These are phyloP conservation scores for Curvularia spicifera DNA, from an alignment of 2,329 filamentous ascomycete species.

Conservation along the genomic window DNA sequence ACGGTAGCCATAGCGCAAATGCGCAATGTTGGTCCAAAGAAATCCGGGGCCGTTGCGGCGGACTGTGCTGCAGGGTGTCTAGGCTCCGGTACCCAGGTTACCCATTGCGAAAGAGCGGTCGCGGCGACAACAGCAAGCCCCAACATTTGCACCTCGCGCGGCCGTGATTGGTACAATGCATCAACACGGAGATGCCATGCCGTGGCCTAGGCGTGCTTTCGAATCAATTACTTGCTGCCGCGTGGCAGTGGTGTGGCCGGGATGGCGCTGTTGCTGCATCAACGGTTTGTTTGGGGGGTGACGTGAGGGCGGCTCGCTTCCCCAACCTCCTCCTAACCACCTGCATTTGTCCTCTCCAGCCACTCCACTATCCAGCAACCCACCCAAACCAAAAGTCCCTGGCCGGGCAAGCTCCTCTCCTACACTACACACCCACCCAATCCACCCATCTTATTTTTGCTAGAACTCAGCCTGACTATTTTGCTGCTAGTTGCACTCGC, in stretches of 20 bases:
- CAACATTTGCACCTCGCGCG: not conserved
- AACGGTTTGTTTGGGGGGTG: slow-evolving; percentile 26
- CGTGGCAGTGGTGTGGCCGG: slow-evolving; percentile 8
- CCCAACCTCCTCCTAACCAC: slow-evolving; percentile 27
- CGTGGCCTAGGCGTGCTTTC: not conserved
- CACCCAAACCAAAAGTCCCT: slow-evolving; percentile 24
- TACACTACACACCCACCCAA: slow-evolving; percentile 15
- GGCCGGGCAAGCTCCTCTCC: slow-evolving; percentile 13
- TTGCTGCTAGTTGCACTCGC: slow-evolving; percentile 26
- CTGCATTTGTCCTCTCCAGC: slow-evolving; percentile 18
- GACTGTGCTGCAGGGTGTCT: slow-evolving; percentile 1
- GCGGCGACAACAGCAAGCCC: slow-evolving; percentile 1
- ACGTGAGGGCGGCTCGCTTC: slow-evolving; percentile 21
- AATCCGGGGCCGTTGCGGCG: not conserved
- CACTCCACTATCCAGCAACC: slow-evolving; percentile 9
- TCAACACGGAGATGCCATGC: not conserved
- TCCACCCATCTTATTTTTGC: slow-evolving; percentile 13
- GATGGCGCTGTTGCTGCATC: slow-evolving; percentile 23
- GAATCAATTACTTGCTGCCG: slow-evolving; percentile 13
- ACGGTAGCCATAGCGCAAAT: not conserved
- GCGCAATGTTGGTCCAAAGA: not conserved
- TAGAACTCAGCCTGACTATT: slow-evolving; percentile 24
- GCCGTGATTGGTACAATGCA: not conserved
- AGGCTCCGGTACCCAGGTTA: not conserved
- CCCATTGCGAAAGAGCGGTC: slow-evolving; percentile 7